Evolutionary conservation across 768 basidiomycete genomes (phyloP), one percentile per base, ranked within the genome.

Genomic region (Tricholoma flavovirens): DNA sequence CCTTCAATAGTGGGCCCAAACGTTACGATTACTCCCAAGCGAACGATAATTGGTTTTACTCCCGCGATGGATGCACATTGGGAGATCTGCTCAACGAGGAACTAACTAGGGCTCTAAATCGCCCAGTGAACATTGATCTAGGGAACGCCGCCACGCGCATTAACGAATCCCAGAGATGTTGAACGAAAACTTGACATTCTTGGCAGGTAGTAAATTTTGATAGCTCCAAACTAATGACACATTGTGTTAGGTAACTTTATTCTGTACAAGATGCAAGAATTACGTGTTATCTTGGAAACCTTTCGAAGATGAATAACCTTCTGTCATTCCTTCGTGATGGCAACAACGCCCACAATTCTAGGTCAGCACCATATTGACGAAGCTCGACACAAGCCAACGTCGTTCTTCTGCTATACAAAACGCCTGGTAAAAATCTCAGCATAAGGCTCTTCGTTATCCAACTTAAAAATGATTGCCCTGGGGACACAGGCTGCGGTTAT

Each of bases 1-100:
- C 45, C 2, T 46, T n/a, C 12, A 46, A 32, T 64, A 96, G 94
- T 64, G 94, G 94, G 9, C 94, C 94, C 15, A 95, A 95, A 73
- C 84, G 94, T 26, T 97, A 92, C 64, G 92, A 95, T 70, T 94
- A 87, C 59, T 75, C 77, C 29, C 70, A 75, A 55, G 67, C 67
- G 26, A 68, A 71, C 30, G 77, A 81, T 51, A 75, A 78, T 53
- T 97, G 94, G 94, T 71, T 88, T 29, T 94, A 95, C 66, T 69
- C 75, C 5, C 80, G 94, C 45, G 88, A 92, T 54, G 81, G 80
- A 19, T 72, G 71, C 38, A 74, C 79, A 3, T 68, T 96, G 62
- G 78, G 81, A 7, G 71, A 75, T 7, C 72, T 94, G 49, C 72
- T 96, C 36, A 83, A 87, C 50, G 71, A 76, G 35, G 93, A 97